Conservation (phyloP, 2,329 filamentous ascomycete species). For the Truncatella angustata region DNA sequence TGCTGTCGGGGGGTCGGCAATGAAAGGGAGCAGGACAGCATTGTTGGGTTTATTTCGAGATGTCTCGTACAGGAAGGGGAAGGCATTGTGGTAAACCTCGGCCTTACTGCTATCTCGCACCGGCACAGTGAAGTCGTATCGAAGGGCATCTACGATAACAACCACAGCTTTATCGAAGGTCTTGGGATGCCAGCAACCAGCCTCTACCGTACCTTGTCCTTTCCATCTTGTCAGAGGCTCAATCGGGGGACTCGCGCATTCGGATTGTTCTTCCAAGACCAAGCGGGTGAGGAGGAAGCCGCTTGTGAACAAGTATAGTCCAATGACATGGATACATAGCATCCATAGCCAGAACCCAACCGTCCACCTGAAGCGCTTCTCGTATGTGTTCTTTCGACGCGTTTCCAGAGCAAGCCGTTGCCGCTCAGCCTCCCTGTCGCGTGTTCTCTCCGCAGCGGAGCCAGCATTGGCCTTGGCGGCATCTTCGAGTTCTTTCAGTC, state of each 20-base stretch:
- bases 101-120: conserved; percentile 51
- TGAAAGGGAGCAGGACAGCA: conserved; percentile 90
- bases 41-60: conserved; percentile 72
- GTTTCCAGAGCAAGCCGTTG: conserved; percentile 47
- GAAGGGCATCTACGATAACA: conserved; percentile 86
- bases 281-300: conserved; percentile 90
- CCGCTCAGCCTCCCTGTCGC: conserved; percentile 38
- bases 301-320: conserved; percentile 89
- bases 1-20: conserved; percentile 92
- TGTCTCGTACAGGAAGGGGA: conserved; percentile 84
- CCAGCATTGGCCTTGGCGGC: conserved; percentile 26
- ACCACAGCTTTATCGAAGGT: conserved; percentile 90
- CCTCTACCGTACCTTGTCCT: conserved; percentile 43
- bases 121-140: conserved; percentile 95
- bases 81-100: conserved; percentile 79
- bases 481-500: conserved; percentile 43
- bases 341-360: conserved; percentile 69
- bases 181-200: conserved; percentile 95
- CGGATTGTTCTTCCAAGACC: conserved; percentile 74
- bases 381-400: conserved; percentile 47
- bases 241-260: conserved; percentile 67
- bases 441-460: conserved; percentile 26
- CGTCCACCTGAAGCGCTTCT: conserved; percentile 55
- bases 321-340: conserved; percentile 71
- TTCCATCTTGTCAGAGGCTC: conserved; percentile 43